These are phyloP conservation scores for Hypoxylon subgilvum DNA, from an alignment of 495 filamentous ascomycete genomes.

Conservation along the genomic window DNA sequence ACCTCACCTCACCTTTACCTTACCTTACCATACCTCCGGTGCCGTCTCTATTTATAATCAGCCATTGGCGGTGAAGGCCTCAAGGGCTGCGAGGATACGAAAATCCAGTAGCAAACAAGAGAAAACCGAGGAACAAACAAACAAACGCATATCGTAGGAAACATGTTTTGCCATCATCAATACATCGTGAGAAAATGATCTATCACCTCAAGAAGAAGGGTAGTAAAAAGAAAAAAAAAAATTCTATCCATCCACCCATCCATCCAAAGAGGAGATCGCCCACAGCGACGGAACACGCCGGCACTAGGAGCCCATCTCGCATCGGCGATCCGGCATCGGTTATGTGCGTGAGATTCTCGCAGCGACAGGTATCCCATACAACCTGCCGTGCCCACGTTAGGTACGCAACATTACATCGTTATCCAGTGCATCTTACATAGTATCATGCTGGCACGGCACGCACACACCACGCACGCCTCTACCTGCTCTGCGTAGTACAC, in stretches of 20 bases:
- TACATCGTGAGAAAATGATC: too few relatives aligned
- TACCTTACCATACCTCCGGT: background rate
- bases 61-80: conserved; percentile 25
- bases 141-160: too few relatives aligned
- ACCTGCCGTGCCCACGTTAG: too few relatives aligned
- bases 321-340: conserved; percentile 31
- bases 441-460: conserved; percentile 23
- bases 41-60: background rate
- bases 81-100: too few relatives aligned
- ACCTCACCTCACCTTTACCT: too few relatives aligned
- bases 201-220: too few relatives aligned
- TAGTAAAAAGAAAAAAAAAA: conserved; percentile 1
- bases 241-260: too few relatives aligned
- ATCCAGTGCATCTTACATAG: background rate
- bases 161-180: too few relatives aligned
- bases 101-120: too few relatives aligned
- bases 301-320: conserved; percentile 31
- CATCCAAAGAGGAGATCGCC: too few relatives aligned
- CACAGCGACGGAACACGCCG: conserved; percentile 21
- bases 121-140: conserved; percentile 3
- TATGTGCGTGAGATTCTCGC: conserved; percentile 23
- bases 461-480: too few relatives aligned
- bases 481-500: background rate
- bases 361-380: conserved; percentile 19
- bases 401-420: background rate